A percentile compares a stretch with the other conserved stretches of the same genome.
phyloP scores from a whole-genome alignment of 495 filamentous ascomycete species.

The Xylaria cubensis region DNA sequence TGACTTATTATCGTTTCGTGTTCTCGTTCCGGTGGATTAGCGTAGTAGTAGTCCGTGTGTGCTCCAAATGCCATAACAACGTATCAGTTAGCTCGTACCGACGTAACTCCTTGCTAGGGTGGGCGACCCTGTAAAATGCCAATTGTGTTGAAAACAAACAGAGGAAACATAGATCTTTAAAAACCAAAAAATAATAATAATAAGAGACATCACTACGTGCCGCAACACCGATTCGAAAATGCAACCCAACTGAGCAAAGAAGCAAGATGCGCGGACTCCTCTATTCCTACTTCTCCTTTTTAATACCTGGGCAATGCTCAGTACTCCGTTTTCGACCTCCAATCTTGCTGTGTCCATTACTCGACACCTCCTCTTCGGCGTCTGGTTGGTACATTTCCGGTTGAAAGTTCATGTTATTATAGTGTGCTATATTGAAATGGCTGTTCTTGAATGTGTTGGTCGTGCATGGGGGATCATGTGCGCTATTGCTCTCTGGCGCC shows the following conservation, averaged over 20 bases:
- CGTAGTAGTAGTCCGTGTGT: constrained; percentile 29
- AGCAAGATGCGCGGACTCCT: constrained; percentile 27
- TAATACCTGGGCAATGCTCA: constrained; percentile 42
- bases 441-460: constrained; percentile 65
- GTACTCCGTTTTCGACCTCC: constrained; percentile 50
- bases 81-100: constrained; percentile 16
- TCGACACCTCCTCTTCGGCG: constrained; percentile 47
- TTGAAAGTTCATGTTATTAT: constrained; percentile 83
- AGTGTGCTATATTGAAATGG: constrained; percentile 84
- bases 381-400: constrained; percentile 66
- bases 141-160: constrained; percentile 29
- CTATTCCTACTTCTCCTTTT: constrained; percentile 41
- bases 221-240: constrained; percentile 35
- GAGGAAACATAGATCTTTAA: constrained; percentile 23
- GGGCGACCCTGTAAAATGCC: constrained; percentile 30
- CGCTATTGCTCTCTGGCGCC: constrained; percentile 31
- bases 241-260: constrained; percentile 34
- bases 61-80: constrained; percentile 36
- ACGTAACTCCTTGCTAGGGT: constrained; percentile 14
- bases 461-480: constrained; percentile 57
- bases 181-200: not conserved
- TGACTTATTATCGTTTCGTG: constrained; percentile 33
- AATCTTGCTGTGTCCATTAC: constrained; percentile 30
- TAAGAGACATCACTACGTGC: constrained; percentile 10
- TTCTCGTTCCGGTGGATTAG: constrained; percentile 39